Evolutionary conservation across 2,329 filamentous ascomycete species (phyloP).

Genomic region (Xylariales sp.): DNA sequence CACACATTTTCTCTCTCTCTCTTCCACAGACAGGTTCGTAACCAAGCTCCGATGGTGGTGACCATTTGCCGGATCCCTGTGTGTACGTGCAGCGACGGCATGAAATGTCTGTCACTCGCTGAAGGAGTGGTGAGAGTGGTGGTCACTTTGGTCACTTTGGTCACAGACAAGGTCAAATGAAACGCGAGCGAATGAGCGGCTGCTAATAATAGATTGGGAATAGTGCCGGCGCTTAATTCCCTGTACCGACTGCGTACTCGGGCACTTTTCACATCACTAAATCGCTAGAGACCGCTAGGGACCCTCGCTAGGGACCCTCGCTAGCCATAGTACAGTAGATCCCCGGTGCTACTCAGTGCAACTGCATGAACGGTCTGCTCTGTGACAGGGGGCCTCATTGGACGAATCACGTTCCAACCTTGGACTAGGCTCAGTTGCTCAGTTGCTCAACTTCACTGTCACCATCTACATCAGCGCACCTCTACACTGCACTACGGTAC

Average conservation of each 20-base stretch:
- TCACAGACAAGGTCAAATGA: conserved; percentile 23
- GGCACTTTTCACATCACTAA: conserved; percentile 16
- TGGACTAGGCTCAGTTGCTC: background rate
- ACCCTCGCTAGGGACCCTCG: too few species aligned
- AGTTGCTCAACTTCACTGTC: too few species aligned
- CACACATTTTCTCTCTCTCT: background rate
- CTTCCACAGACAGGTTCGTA: conserved; percentile 17
- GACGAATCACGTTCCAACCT: conserved; percentile 40
- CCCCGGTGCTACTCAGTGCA: conserved; percentile 22
- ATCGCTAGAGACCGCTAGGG: conserved; percentile 11
- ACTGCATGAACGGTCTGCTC: conserved; percentile 33
- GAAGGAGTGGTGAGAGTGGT: background rate
- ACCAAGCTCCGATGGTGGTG: background rate
- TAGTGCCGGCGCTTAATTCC: conserved; percentile 48
- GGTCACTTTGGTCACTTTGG: background rate
- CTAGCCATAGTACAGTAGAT: background rate
- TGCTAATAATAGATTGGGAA: conserved; percentile 48
- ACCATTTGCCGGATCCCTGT: too few species aligned
- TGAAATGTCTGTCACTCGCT: too few species aligned
- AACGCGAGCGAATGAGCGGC: conserved; percentile 42
- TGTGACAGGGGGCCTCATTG: conserved; percentile 22
- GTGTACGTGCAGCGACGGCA: too few species aligned
- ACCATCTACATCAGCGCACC: too few species aligned
- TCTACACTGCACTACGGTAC: too few species aligned
- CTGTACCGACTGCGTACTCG: conserved; percentile 18